Percentiles rank a stretch among this genome's conserved stretches.
Conservation (phyloP, 805 yeast genomes). For the Cyberlindnera xylosilytica region DNA sequence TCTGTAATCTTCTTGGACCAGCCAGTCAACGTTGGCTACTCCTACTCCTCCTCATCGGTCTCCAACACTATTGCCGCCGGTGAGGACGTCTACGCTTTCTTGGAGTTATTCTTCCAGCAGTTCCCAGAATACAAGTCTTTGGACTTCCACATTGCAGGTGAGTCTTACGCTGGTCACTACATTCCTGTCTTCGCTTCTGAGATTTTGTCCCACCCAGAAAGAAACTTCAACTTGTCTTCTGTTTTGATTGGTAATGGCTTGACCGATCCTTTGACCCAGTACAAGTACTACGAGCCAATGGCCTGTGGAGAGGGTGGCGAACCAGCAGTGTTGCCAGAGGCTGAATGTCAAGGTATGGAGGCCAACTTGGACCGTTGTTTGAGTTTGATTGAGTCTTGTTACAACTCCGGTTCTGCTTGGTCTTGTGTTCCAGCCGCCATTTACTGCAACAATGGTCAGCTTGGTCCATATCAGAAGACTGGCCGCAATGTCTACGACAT, state of each 20-base stretch:
- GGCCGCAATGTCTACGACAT: constrained; percentile 93
- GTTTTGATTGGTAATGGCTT: constrained; percentile 89
- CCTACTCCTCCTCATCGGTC: constrained; percentile 61
- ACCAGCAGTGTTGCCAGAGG: constrained; percentile 71
- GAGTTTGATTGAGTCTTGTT: constrained; percentile 73
- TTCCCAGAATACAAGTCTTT: constrained; percentile 54
- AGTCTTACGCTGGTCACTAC: constrained; percentile 92
- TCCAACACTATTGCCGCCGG: constrained; percentile 79
- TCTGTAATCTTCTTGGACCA: constrained; percentile 84
- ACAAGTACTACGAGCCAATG: constrained; percentile 82
- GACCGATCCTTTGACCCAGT: constrained; percentile 80
- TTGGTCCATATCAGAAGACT: constrained; percentile 78
- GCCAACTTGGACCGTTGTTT: constrained; percentile 74
- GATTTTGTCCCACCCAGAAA: constrained; percentile 63
- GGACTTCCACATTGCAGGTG: constrained; percentile 88
- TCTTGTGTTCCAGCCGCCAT: constrained; percentile 88
- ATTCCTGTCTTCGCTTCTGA: constrained; percentile 87
- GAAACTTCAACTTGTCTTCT: constrained; percentile 64
- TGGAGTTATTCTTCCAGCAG: constrained; percentile 75
- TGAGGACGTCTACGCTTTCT: constrained; percentile 74
- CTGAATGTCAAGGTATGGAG: constrained; percentile 72
- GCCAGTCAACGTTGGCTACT: constrained; percentile 84
- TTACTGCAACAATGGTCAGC: constrained; percentile 82
- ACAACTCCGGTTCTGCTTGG: constrained; percentile 68
- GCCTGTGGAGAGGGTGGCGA: constrained; percentile 93